These are phyloP conservation scores for Mycena alexandri DNA, from an alignment of 768 basidiomycete species.

Conservation along the genomic window DNA sequence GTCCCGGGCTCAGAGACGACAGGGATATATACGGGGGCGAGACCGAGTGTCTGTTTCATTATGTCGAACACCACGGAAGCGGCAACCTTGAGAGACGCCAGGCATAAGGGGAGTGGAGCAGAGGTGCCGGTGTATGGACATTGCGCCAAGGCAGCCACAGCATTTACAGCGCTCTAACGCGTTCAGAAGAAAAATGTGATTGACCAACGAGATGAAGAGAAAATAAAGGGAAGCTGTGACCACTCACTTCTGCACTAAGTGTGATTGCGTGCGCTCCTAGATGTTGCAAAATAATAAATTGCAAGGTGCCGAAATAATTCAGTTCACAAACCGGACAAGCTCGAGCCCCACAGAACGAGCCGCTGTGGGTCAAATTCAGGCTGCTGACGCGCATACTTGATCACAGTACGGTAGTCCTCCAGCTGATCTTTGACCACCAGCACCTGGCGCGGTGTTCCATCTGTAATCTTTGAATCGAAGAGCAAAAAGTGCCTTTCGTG, in stretches of 20 bases:
- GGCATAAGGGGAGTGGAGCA: conserved; percentile 19
- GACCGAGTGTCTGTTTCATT: conserved; percentile 42
- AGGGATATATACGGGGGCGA: conserved; percentile 46
- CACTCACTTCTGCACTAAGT: conserved; percentile 45
- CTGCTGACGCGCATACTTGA: conserved; percentile 49
- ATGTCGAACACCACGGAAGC: conserved; percentile 41
- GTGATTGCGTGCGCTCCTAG: conserved; percentile 49
- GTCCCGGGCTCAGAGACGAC: conserved; percentile 43
- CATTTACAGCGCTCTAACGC: conserved; percentile 42
- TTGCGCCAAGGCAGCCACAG: conserved; percentile 48
- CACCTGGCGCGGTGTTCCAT: conserved; percentile 45
- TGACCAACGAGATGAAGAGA: no score
- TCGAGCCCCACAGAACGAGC: conserved; percentile 52
- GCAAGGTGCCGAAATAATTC: not conserved
- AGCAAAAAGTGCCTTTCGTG: not conserved
- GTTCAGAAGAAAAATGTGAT: no score
- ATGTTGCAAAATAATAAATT: not conserved
- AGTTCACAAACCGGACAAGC: conserved; percentile 39
- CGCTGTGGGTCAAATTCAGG: conserved; percentile 47
- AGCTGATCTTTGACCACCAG: conserved; percentile 47
- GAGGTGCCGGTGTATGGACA: conserved; percentile 47
- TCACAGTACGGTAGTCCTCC: conserved; percentile 52
- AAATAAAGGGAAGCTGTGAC: no score
- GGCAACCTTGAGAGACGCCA: conserved; percentile 38
- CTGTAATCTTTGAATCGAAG: conserved; percentile 27